These are phyloP conservation scores for Calendula officinalis DNA, from an alignment of 129 eudicot species.

Conservation along the genomic window DNA sequence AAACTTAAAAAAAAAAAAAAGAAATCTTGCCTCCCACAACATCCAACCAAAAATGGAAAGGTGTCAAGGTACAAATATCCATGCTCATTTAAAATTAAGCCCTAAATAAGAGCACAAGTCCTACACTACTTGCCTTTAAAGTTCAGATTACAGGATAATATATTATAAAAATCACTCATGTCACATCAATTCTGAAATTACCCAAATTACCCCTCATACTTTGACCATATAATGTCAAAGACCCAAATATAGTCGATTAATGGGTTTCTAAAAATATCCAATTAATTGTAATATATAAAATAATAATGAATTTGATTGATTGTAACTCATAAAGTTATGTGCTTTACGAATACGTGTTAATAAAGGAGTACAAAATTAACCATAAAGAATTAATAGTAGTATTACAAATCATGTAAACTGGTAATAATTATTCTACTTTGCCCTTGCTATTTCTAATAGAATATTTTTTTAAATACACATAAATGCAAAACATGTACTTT, in stretches of 20 bases:
- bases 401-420: too few species aligned
- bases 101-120: conserved; percentile 31
- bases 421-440: too few species aligned
- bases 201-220: conserved; percentile 16
- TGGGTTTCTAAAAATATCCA: too few species aligned
- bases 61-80: conserved; percentile 33
- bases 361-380: too few species aligned
- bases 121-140: conserved; percentile 39
- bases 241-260: not conserved
- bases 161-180: conserved; percentile 19
- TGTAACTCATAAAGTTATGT: too few species aligned
- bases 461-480: too few species aligned
- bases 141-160: conserved; percentile 32
- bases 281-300: too few species aligned
- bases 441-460: too few species aligned
- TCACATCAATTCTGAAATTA: conserved; percentile 7
- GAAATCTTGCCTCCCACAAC: conserved; percentile 39
- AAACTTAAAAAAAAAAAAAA: conserved; percentile 1
- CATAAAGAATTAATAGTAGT: too few species aligned
- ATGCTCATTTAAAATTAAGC: conserved; percentile 20
- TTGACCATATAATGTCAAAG: conserved; percentile 11
- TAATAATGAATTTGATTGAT: too few species aligned
- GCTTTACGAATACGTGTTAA: too few species aligned
- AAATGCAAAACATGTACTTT: too few species aligned
- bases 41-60: conserved; percentile 39